These are phyloP conservation scores for Gardenia jasminoides DNA, from an alignment of 257 asterid genomes.

Conservation along the genomic window DNA sequence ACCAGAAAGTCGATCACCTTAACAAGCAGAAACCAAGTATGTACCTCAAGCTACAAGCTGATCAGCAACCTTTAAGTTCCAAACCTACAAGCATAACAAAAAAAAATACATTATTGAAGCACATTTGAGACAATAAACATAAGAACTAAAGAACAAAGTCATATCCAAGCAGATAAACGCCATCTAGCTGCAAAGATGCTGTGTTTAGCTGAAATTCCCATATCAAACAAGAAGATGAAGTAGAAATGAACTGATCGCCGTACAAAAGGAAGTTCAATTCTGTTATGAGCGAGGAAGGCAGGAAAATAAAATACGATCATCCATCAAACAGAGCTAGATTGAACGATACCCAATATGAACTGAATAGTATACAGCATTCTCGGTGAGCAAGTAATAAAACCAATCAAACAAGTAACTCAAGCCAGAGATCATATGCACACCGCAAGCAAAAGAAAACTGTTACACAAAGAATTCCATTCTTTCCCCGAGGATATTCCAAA, in stretches of 20 bases:
- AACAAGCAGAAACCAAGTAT: background rate
- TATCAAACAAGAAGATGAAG: background rate
- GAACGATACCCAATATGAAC: background rate
- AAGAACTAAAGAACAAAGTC: background rate
- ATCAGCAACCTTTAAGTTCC: constrained; percentile 38
- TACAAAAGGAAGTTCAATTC: background rate
- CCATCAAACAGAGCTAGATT: background rate
- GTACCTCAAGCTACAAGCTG: constrained; percentile 37
- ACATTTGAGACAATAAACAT: constrained; percentile 13
- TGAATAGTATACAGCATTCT: constrained; percentile 9
- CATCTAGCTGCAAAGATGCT: constrained; percentile 1
- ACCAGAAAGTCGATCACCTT: background rate
- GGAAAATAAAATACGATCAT: background rate
- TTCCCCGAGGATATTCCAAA: constrained; percentile 49
- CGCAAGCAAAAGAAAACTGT: constrained; percentile 39
- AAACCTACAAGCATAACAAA: constrained; percentile 46
- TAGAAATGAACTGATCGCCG: background rate
- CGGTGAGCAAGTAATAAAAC: background rate
- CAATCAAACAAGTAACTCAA: constrained; percentile 25
- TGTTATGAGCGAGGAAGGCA: background rate
- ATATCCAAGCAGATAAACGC: background rate
- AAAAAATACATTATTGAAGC: constrained; percentile 16
- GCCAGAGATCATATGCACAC: constrained; percentile 27
- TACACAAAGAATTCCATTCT: constrained; percentile 50
- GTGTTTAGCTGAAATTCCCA: background rate